phyloP scores from a whole-genome alignment of 2,329 filamentous ascomycete genomes.

The Rachicladosporium sp. region DNA sequence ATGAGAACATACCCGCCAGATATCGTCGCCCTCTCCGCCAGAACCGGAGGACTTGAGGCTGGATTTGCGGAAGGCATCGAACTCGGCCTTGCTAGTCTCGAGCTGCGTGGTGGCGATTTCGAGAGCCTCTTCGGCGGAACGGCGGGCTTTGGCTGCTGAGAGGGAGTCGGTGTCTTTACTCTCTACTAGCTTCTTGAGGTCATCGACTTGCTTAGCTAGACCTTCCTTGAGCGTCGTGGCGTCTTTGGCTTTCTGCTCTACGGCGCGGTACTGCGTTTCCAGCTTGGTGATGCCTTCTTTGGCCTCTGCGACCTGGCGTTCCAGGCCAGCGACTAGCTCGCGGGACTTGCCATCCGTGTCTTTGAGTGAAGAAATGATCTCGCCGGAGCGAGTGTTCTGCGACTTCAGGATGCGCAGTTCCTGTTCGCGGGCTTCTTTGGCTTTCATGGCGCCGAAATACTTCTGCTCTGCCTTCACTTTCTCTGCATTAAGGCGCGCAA shows the following conservation, averaged over 20 bases:
- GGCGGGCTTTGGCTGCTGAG: conserved; percentile 49
- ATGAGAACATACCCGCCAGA: conserved; percentile 40
- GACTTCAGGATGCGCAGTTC: conserved; percentile 68
- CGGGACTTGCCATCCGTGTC: conserved; percentile 72
- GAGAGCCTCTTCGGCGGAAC: conserved; percentile 56
- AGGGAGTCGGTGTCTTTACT: conserved; percentile 60
- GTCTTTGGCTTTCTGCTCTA: conserved; percentile 62
- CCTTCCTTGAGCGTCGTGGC: conserved; percentile 57
- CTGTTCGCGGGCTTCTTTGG: conserved; percentile 70
- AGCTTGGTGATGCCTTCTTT: conserved; percentile 65
- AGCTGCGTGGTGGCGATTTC: conserved; percentile 69
- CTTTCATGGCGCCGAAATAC: conserved; percentile 91
- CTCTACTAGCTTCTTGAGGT: conserved; percentile 62
- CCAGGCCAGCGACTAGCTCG: conserved; percentile 65
- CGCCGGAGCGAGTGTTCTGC: conserved; percentile 80
- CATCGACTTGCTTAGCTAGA: conserved; percentile 61
- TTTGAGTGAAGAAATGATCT: conserved; percentile 88
- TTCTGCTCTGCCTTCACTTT: conserved; percentile 97
- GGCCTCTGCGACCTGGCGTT: conserved; percentile 79
- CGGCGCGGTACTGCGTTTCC: conserved; percentile 58
- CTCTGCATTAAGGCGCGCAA: conserved; percentile 63
- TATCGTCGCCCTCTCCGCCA: conserved; percentile 54
- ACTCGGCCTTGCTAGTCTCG: conserved; percentile 66
- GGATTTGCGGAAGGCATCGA: conserved; percentile 77
- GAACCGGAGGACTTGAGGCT: conserved; percentile 53